These are phyloP conservation scores for Cucumis sativus DNA, from an alignment of 306 rosid species.

Conservation along the genomic window Cucumber_9930_V3 NC_026661.2:4809501-4810000, in stretches of 20 bases:
- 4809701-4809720: slow-evolving; percentile 50
- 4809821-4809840: no score
- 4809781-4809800: not conserved
- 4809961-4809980: no score
- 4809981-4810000: no score
- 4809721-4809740: slow-evolving; percentile 42
- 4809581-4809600: not conserved
- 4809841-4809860: no score
- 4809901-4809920: no score
- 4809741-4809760: slow-evolving; percentile 70
- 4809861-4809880: no score
- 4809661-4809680: slow-evolving; percentile 81
- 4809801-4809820: no score
- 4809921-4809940: no score
- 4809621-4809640: not conserved
- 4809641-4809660: slow-evolving; percentile 37
- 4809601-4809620: not conserved
- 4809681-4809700: slow-evolving; percentile 89
- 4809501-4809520: not conserved
- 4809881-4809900: no score
- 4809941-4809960: no score
- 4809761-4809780: slow-evolving; percentile 69
- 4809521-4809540: slow-evolving; percentile 70
- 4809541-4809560: slow-evolving; percentile 77
- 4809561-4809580: slow-evolving; percentile 73